These are phyloP conservation scores for Phytophthora constricta DNA, from an alignment of 352 stramenopile species.

Conservation along the genomic window DNA sequence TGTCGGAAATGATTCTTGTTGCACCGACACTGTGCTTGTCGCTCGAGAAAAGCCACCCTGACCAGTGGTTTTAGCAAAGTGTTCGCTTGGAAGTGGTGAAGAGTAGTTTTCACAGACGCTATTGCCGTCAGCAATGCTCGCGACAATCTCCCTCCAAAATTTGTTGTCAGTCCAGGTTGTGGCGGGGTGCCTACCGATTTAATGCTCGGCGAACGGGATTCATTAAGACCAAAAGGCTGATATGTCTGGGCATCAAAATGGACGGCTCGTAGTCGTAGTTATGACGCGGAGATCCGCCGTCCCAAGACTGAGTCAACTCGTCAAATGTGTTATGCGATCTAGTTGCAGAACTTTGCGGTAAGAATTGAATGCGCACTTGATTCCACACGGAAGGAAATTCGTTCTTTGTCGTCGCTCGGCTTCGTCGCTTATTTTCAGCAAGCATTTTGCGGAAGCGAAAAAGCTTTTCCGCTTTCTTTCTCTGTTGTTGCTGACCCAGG, in stretches of 20 bases:
- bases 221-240: slow-evolving; percentile 18
- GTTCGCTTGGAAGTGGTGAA: no score
- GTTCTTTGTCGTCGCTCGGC: slow-evolving; percentile 1
- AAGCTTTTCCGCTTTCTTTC: slow-evolving; percentile 48
- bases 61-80: no score
- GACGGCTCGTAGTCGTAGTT: slow-evolving; percentile 15
- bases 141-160: not conserved
- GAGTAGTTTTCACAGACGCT: no score
- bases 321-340: slow-evolving; percentile 37
- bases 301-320: slow-evolving; percentile 43
- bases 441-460: slow-evolving; percentile 55
- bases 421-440: slow-evolving; percentile 32
- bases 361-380: slow-evolving; percentile 34
- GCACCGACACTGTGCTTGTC: no score
- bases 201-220: slow-evolving; percentile 1
- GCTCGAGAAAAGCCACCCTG: no score
- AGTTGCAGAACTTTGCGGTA: slow-evolving; percentile 9
- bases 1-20: no score
- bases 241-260: slow-evolving; percentile 34
- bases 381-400: slow-evolving; percentile 28
- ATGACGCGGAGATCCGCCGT: slow-evolving; percentile 20
- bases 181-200: not conserved
- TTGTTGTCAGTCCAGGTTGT: not conserved
- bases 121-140: no score
- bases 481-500: slow-evolving; percentile 49